Base-by-base conservation (phyloP, 805 yeast genomes). In the Wickerhamomyces pijperi region DNA sequence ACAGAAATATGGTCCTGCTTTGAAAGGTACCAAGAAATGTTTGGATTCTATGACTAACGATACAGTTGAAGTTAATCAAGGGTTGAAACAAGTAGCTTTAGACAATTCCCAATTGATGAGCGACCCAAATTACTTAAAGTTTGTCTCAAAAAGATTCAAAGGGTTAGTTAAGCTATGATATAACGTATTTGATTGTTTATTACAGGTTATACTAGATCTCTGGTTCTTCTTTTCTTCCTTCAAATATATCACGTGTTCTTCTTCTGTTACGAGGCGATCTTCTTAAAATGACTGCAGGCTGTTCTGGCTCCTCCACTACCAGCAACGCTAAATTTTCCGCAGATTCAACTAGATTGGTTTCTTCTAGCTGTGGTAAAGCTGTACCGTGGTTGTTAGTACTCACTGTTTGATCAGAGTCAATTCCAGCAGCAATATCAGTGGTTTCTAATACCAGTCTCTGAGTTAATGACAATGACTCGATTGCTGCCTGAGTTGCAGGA, bases 21-120 rank as follows among this genome's bases (percentile, higher is more conserved):
- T 82, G 29, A 65, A 58, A 43, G 88, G 87, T 12, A 73, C 83
- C 4, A 82, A 82, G 58, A 63, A 61, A 39, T 54, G 69, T 39
- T 49, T 82, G 46, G 75, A 76, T 44, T 58, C 53, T 37, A 44
- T 53, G 45, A 66, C 66, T 18, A 38, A 59, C 3, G 64, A 60
- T 40, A 63, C 58, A 39, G 48, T 58, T 9, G 56, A 63, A 9
- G 62, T 61, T 19, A 65, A 67, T 18, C 4, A 39, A 3, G 81
- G 83, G 2, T 61, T 79, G 49, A 55, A 56, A 23, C 61, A 67
- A 39, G 71, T 78, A 17, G 79, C 81, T 8, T 60, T 59, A 19
- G 77, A 64, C 58, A 78, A 79, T 47, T 60, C 75, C 0, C 35
- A 32, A 9, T 20, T 54, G 43, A 46, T 54, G 46, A 18, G 37